phyloP scores from a whole-genome alignment of 176 grass and related monocot genomes.

The Aegilops sharonensis region DNA sequence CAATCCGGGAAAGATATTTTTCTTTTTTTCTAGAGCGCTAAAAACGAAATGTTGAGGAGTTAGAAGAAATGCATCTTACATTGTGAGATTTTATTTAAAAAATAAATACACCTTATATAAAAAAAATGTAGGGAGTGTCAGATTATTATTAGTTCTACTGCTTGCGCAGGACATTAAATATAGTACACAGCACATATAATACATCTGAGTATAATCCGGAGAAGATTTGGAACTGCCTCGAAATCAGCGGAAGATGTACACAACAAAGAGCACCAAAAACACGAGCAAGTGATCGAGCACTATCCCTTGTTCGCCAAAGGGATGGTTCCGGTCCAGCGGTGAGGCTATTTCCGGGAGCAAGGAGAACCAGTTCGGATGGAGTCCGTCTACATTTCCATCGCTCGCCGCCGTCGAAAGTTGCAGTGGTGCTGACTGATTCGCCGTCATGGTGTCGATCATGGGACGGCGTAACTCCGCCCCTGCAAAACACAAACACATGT shows the following conservation, averaged over 20 bases:
- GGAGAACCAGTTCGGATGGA: background rate
- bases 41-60: too few species aligned
- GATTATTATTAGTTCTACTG: background rate
- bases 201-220: too few species aligned
- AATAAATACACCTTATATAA: too few species aligned
- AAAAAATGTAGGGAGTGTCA: too few species aligned
- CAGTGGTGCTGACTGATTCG: background rate
- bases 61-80: too few species aligned
- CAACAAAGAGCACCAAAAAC: background rate
- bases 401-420: background rate
- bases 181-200: too few species aligned
- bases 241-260: background rate
- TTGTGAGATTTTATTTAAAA: too few species aligned
- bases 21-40: too few species aligned
- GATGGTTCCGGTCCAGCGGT: background rate
- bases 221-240: background rate
- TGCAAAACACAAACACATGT: background rate
- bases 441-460: background rate
- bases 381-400: background rate
- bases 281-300: conserved; percentile 5
- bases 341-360: background rate
- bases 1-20: too few species aligned
- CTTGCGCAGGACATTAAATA: background rate
- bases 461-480: background rate
- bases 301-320: background rate